Evolutionary conservation across 2,329 filamentous ascomycete genomes (phyloP), one percentile per base, ranked within the genome.

Genomic region (Diatrype stigma): DNA sequence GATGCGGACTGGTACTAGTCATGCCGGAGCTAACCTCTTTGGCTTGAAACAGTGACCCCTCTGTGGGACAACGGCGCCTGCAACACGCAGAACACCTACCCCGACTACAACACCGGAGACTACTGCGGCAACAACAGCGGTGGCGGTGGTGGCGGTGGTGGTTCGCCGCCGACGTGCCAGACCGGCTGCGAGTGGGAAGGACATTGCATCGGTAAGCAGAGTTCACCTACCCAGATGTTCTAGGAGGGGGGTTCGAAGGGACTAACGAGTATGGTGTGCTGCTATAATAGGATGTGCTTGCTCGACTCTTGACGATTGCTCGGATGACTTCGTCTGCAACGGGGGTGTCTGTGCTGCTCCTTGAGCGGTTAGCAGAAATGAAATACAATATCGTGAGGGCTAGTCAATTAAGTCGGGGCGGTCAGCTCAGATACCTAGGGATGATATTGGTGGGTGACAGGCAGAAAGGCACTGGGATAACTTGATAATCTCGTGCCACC

Each of bases 61-160:
- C 58, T 63, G 4, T 63, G 49, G 48, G 54, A 38, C 32, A 51
- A 49, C 7, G 51, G 53, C 38, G 57, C 45, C 2, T 65, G 63
- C 54, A 57, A 63, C 50, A 64, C 60, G 14, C 50, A 52, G 2
- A 47, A 60, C 21, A 37, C 59, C 37, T 64, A 57, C 47, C 42
- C 51, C 11, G 54, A 49, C 46, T 56, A 60, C 46, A 53, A 42
- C 40, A 40, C 56, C 12, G 16, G 42, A 26, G 52, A 46, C 42
- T 57, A 55, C 51, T 59, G 59, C 42, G 14, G 26, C 11, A 55
- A 49, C 26, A 51, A 44, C 42, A 55, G 54, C 51, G 57, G 59
- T 30, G 14, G 26, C 26, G 52, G 42, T 38, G 56, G 54, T 49
- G 57, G 59, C 42, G 14, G 26, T 35, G 45, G 47, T 6, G 47